Evolutionary conservation across 495 filamentous ascomycete genomes (phyloP), one percentile per base, ranked within the genome.

Genomic region (Xylaria nigripes): DNA sequence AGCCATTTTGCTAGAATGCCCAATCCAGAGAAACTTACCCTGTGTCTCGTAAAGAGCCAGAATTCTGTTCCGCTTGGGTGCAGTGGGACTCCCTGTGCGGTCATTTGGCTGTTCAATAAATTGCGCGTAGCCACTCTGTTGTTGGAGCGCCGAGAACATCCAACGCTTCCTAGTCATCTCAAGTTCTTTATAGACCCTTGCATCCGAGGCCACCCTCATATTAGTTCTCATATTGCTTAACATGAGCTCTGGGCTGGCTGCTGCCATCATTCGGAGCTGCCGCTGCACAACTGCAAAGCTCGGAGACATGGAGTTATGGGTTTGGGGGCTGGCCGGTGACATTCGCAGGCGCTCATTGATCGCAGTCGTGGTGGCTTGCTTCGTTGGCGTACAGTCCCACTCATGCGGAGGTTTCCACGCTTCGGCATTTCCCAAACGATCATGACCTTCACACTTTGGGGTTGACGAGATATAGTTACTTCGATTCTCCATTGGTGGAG

Each of bases 31-130:
- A 8, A n/a, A 61, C 63, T 38, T 48, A 73, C 73, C 67, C 60
- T 68, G 60, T 29, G 67, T 68, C 59, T 76, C 73, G 43, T 72
- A 76, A 7, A 74, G 59, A n/a, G 70, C 70, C 2, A 76, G 58
- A 24, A 68, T 65, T 30, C 59, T 67, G 9, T 61, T 48, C 19
- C 56, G 44, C n/a, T 51, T 61, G n/a, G 44, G 47, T 13, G 48
- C 29, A 41, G 30, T 41, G 10, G 53, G 51, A 38, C 48, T 61
- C n/a, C 49, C 54, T 8, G 49, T 44, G 22, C 24, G 30, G 9
- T 38, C 48, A 41, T 50, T 49, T 41, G n/a, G 15, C 12, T 54
- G 36, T 5, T 59, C 59, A 1, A 29, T 32, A 6, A 64, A 41
- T 21, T 58, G 47, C 21, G 54, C 50, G 47, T 62, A 64, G 10